Evolutionary conservation across 2,329 filamentous ascomycete species (phyloP), one percentile per base, ranked within the genome.

Genomic region (Gliomastix tumulicola): DNA sequence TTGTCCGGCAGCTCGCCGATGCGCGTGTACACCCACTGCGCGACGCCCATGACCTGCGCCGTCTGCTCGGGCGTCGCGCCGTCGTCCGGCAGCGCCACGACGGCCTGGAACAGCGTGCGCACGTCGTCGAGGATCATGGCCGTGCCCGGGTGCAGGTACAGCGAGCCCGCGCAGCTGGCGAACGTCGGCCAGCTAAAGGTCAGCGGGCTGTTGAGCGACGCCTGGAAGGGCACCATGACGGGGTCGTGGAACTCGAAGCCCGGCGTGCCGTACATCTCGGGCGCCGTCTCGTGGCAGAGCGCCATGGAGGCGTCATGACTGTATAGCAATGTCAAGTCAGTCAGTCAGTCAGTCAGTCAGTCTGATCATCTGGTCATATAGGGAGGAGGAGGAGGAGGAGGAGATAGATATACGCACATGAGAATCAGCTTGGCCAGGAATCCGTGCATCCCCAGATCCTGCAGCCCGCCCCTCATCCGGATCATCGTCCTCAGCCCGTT

Each of bases 121-220:
- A 73, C 63, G 34, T 71, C 64, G 37, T 76, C 71, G 4, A 76
- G 61, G 35, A 76, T 68, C 12, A 62, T 56, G 5, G 69, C 68
- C 2, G 67, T 68, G 35, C 56, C 54, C 2, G 57, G 53, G 35
- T 71, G 65, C n/a, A 75, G 51, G n/a, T 56, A 53, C 3, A 71
- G 49, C 0, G 59, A 55, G 10, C 60, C 57, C 19, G 56, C 56
- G 16, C 59, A 68, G 21, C 57, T 59, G 6, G 55, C 47, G 45
- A 74, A 74, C 1, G 59, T 53, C 3, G 59, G 59, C 41, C 64
- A 59, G 5, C 58, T 51, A 2, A 60, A 56, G 4, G 71, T 53
- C 3, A 75, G 53, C 2, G 71, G 72, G 0, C 68, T 66, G 46
- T 68, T 72, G 41, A 71, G 60, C 3, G 62, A 50, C 11, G 65